Conservation (phyloP, 108 stramenopile genomes). For the Craspedostauros australis region DNA sequence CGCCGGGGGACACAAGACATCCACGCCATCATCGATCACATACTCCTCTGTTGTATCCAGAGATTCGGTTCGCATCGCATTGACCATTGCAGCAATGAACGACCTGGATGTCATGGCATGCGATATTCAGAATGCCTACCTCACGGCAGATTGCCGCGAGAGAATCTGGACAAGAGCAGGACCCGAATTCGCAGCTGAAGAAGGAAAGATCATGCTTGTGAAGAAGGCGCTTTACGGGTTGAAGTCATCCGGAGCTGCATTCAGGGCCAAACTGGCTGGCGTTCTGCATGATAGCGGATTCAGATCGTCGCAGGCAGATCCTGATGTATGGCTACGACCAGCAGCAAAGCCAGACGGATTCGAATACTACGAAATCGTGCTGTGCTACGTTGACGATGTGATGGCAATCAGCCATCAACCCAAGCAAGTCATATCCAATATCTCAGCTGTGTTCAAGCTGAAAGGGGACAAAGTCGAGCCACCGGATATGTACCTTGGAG, state of each 20-base stretch:
- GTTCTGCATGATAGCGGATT: no score
- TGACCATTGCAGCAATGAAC: constrained; percentile 37
- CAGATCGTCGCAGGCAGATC: constrained; percentile 16
- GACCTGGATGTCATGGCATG: constrained; percentile 16
- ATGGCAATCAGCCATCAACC: constrained; percentile 15
- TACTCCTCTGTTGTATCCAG: constrained; percentile 33
- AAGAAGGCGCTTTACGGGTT: constrained; percentile 39
- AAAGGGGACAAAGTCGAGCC: constrained; percentile 18
- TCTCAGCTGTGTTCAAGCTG: constrained; percentile 1
- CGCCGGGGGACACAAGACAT: constrained; percentile 37
- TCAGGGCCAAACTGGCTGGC: constrained; percentile 1
- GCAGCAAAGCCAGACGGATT: constrained; percentile 9
- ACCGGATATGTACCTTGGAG: constrained; percentile 22
- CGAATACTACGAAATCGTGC: constrained; percentile 27
- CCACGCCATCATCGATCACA: constrained; percentile 26
- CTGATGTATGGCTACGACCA: constrained; percentile 21
- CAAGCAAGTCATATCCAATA: constrained; percentile 17
- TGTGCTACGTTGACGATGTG: constrained; percentile 29
- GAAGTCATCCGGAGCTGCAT: constrained; percentile 11
- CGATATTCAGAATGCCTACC: constrained; percentile 42
- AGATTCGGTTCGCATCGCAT: constrained; percentile 35
- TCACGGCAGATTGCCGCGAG: constrained; percentile 18
- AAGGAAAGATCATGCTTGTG: constrained; percentile 24
- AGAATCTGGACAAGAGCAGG: constrained; percentile 20
- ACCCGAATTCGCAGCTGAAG: constrained; percentile 18